Base-by-base conservation (phyloP, 2,329 filamentous ascomycete genomes). In the Penicillium brasilianum region DNA sequence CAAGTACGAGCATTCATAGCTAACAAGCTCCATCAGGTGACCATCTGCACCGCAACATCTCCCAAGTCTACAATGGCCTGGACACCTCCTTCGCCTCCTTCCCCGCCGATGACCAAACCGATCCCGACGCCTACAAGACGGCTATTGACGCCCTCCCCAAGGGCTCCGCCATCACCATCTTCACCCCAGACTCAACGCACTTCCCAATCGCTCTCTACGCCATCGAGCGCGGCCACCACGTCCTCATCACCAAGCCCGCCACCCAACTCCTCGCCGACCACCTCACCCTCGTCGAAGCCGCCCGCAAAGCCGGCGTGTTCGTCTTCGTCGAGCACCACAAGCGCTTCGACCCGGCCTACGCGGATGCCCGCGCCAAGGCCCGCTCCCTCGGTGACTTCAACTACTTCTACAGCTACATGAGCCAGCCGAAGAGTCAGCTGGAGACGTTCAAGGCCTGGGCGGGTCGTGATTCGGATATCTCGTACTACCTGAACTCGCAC, bases 341-440 rank as follows among this genome's bases (percentile, higher is more conserved):
- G 83, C 92, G 94, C 60, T 97, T 89, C 80, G 93, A 97, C 76
- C 93, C 93, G 1, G 92, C 92, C 22, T 97, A 97, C 81, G 87
- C 91, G 14, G 93, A 97, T 76, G 94, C 94, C 14, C 87, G 89
- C 53, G 89, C 89, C 80, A 88, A 90, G 69, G 91, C 92, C 14
- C 81, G 87, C 73, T 87, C 83, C 56, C 83, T 97, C 8, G 93
- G 93, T 66, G 92, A 97, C 80, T 97, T 97, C 87, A 97, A 96
- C 83, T 97, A 97, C 84, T 97, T 96, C 77, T 97, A 97, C 85
- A 90, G 87, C 70, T 97, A 97, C 85, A 96, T 97, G 93, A 92
- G 88, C 53, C 93, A 97, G 83, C 91, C 90, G 62, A 96, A 96
- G 81, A 92, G 85, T 54, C 93, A 96, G 80, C 86, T 97, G 51